Conservation (phyloP, 768 basidiomycete genomes). For the Russula foetens region DNA sequence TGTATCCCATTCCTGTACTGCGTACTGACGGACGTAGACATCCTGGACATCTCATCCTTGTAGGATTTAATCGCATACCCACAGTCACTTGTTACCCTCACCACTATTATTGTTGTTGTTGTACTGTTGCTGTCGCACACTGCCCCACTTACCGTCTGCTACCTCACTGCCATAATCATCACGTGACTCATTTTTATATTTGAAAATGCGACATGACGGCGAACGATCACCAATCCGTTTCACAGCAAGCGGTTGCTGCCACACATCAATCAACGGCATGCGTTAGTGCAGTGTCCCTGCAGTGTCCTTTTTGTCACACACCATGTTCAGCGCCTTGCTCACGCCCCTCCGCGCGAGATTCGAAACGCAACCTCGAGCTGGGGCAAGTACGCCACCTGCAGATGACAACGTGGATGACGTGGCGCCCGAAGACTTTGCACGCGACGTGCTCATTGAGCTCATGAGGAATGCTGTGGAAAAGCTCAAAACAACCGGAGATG, state of each 20-base stretch:
- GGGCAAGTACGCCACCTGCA: conserved; percentile 3
- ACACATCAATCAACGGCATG: conserved; percentile 6
- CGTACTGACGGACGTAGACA: conserved; percentile 3
- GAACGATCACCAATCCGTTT: not conserved
- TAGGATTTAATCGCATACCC: conserved; percentile 13
- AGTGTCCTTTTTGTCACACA: not conserved
- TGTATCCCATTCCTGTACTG: conserved; percentile 15
- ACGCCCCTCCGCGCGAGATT: conserved; percentile 31
- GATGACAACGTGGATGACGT: conserved; percentile 30
- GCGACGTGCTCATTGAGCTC: conserved; percentile 62
- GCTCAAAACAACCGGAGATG: conserved; percentile 49
- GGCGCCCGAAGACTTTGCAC: conserved; percentile 61
- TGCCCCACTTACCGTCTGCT: not conserved
- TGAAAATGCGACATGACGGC: not conserved
- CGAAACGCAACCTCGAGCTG: conserved; percentile 17
- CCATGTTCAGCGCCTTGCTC: conserved; percentile 29
- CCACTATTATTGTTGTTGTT: not conserved
- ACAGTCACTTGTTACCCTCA: conserved; percentile 2
- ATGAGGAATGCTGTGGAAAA: conserved; percentile 65
- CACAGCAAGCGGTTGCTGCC: not conserved
- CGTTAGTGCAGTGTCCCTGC: not conserved
- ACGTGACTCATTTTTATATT: not conserved
- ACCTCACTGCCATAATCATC: not conserved
- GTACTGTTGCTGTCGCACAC: too few relatives aligned
- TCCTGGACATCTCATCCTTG: not conserved